A percentile compares a stretch with the other conserved stretches of the same genome.
Conservation (phyloP, 2,329 filamentous ascomycete species). For the Cytospora piceicola region DNA sequence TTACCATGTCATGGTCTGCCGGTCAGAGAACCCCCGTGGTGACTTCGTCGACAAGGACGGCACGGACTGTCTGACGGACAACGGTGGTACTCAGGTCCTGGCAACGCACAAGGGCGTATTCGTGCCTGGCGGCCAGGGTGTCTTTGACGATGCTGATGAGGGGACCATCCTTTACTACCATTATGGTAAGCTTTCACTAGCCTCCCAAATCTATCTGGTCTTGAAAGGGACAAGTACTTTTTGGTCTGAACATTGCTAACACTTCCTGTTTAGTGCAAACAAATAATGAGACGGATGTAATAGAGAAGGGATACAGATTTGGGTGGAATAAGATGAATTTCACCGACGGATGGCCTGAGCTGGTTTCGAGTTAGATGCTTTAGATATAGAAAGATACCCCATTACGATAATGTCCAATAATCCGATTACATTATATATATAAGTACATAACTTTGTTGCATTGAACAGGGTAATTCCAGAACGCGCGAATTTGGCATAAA, state of each 20-base stretch:
- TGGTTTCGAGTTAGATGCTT: slow-evolving; percentile 21
- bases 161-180: slow-evolving; percentile 66
- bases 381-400: slow-evolving; percentile 2
- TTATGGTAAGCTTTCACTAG: slow-evolving; percentile 43
- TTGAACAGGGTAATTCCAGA: too few species aligned
- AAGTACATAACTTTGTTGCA: too few species aligned
- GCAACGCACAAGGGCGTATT: slow-evolving; percentile 61
- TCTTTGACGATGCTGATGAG: slow-evolving; percentile 52
- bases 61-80: slow-evolving; percentile 50
- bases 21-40: slow-evolving; percentile 54
- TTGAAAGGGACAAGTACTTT: neutral
- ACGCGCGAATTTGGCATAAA: too few species aligned
- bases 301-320: slow-evolving; percentile 49
- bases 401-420: neutral
- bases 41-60: slow-evolving; percentile 62
- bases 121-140: slow-evolving; percentile 65
- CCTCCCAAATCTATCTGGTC: neutral
- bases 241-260: slow-evolving; percentile 25
- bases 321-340: slow-evolving; percentile 48
- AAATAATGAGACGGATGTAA: slow-evolving; percentile 56
- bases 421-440: too few species aligned
- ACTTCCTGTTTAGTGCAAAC: slow-evolving; percentile 37
- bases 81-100: slow-evolving; percentile 62
- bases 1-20: slow-evolving; percentile 68
- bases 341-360: slow-evolving; percentile 31